These are phyloP conservation scores for Westerdykella ornata DNA, from an alignment of 2,329 filamentous ascomycete genomes.

Conservation along the genomic window DNA sequence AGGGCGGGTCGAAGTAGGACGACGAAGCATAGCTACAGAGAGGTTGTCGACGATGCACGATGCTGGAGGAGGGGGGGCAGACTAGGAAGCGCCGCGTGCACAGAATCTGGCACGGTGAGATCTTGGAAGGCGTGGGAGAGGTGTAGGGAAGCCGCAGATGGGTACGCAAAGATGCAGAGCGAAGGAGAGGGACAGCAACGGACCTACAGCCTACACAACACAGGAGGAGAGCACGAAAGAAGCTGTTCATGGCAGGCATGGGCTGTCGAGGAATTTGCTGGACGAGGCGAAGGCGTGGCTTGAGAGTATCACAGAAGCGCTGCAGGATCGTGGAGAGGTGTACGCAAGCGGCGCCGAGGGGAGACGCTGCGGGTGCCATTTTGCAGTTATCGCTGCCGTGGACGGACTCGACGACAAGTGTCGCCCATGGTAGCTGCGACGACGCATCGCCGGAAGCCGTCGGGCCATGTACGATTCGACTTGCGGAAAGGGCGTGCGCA, in stretches of 20 bases:
- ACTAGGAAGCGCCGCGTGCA: not conserved
- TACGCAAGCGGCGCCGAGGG: too few relatives aligned
- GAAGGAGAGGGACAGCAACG: conserved; percentile 5
- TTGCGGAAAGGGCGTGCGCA: too few relatives aligned
- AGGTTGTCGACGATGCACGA: conserved; percentile 7
- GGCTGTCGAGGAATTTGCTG: not conserved
- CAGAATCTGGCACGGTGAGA: not conserved
- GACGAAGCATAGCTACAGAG: conserved; percentile 7
- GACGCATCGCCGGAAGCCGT: too few relatives aligned
- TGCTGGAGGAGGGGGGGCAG: conserved; percentile 5
- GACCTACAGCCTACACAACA: too few relatives aligned
- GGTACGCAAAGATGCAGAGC: conserved; percentile 18
- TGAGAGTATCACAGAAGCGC: not conserved
- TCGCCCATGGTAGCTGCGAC: too few relatives aligned
- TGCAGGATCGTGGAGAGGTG: too few relatives aligned
- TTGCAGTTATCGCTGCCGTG: too few relatives aligned
- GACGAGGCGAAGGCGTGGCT: not conserved
- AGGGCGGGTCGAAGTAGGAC: conserved; percentile 26
- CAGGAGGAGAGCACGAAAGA: too few relatives aligned
- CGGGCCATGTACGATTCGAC: too few relatives aligned
- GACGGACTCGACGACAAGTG: too few relatives aligned
- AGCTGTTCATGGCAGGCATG: too few relatives aligned
- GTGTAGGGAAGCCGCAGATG: conserved; percentile 9
- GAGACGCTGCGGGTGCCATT: too few relatives aligned
- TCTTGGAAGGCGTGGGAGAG: not conserved